Evolutionary conservation across 768 basidiomycete species (phyloP), one percentile per base, ranked within the genome.

Genomic region (Phylloporus arenicola): DNA sequence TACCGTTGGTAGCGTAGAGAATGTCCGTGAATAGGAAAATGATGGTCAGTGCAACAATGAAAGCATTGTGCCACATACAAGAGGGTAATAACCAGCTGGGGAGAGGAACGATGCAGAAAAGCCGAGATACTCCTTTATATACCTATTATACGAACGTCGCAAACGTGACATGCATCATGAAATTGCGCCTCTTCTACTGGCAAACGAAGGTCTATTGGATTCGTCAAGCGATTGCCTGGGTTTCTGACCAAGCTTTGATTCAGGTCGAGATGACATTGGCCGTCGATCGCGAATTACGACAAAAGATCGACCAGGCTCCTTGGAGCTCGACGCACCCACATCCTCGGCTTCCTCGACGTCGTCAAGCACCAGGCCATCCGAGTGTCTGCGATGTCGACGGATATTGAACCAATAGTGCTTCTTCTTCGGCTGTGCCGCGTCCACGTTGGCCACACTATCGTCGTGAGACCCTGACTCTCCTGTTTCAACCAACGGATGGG

Each of bases 351-450:
- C 56, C 20, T 35, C 50, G 12, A 54, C 64, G 22, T 59, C 63
- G 60, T 67, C 50, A 68, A 69, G 22, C 19, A 66, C 52, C 14
- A 75, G 74, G 39, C 80, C 79, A 51, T 76, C 82, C 57, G 82
- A 84, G 52, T 83, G 77, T 30, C 78, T 75, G 44, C 85, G 75
- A 60, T 72, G 74, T 52, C 81, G 75, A 31, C 81, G 72, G 19
- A 86, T 62, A 47, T 79, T 79, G 61, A 80, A 86, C 86, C 86
- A 88, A n/a, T 75, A 88, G 17, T 75, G 75, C 60, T 76, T 82
- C 74, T 82, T 85, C 70, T 72, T 83, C 29, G 76, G 75, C 55
- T 75, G 75, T 42, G 64, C 69, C 11, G 65, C 71, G 47, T 73
- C 77, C 43, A 71, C 73, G 45, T 72, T 75, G 53, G 51, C 47